These are phyloP conservation scores for Neobulgaria alba DNA, from an alignment of 2,329 filamentous ascomycete genomes.

Conservation along the genomic window DNA sequence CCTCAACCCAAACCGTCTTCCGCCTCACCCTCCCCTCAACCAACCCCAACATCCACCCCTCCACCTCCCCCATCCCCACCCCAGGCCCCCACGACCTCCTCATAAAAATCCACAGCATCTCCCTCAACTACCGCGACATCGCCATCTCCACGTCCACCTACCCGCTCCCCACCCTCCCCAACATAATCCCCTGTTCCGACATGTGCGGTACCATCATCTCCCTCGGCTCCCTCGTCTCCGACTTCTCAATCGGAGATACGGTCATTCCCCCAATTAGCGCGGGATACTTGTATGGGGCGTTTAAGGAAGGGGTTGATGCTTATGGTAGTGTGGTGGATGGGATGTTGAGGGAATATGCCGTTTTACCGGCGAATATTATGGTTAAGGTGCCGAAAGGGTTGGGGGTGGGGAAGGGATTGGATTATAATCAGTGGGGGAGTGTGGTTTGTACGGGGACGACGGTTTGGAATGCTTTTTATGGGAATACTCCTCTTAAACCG, in stretches of 20 bases:
- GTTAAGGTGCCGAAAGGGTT: slow-evolving; percentile 41
- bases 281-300: slow-evolving; percentile 15
- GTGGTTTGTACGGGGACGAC: slow-evolving; percentile 39
- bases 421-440: slow-evolving; percentile 36
- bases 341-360: slow-evolving; percentile 34
- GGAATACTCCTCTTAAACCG: slow-evolving; percentile 32
- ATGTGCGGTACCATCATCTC: slow-evolving; percentile 29
- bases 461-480: slow-evolving; percentile 41
- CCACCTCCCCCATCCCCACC: slow-evolving; percentile 22
- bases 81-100: slow-evolving; percentile 25
- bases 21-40: slow-evolving; percentile 6
- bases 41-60: slow-evolving; percentile 17
- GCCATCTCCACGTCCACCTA: slow-evolving; percentile 27
- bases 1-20: slow-evolving; percentile 15
- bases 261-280: slow-evolving; percentile 26
- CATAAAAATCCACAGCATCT: slow-evolving; percentile 25
- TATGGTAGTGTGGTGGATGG: slow-evolving; percentile 30
- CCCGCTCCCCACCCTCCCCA: slow-evolving; percentile 27
- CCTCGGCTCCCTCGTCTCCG: slow-evolving; percentile 23
- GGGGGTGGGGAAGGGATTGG: slow-evolving; percentile 35
- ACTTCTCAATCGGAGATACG: slow-evolving; percentile 27
- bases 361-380: slow-evolving; percentile 32
- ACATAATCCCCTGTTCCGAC: slow-evolving; percentile 32
- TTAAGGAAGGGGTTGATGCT: slow-evolving; percentile 5
- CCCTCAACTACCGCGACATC: slow-evolving; percentile 32